These are phyloP conservation scores for Picochlorum sp. DNA, from an alignment of 139 green algal species.

Conservation along the genomic window DNA sequence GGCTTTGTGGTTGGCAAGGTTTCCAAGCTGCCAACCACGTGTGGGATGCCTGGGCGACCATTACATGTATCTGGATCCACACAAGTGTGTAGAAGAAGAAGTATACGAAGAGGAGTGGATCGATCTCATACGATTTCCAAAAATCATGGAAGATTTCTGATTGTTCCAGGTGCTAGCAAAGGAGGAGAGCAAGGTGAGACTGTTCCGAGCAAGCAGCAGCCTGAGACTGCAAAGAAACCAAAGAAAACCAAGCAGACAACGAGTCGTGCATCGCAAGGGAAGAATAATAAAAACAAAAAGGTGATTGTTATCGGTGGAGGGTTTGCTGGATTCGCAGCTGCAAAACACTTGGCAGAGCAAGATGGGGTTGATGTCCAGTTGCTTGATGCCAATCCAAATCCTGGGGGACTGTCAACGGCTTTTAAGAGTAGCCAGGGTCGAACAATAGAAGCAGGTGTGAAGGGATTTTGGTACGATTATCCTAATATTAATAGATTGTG, in stretches of 20 bases:
- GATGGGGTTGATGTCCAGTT: slow-evolving; percentile 64
- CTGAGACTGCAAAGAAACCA: too few species aligned
- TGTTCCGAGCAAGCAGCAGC: too few species aligned
- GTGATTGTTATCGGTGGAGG: slow-evolving; percentile 51
- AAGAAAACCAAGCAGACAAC: neutral
- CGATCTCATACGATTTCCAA: too few species aligned
- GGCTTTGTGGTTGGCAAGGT: too few species aligned
- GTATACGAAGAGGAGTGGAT: too few species aligned
- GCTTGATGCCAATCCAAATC: slow-evolving; percentile 64
- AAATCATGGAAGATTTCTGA: too few species aligned
- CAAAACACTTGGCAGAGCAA: slow-evolving; percentile 66
- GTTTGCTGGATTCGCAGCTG: slow-evolving; percentile 69
- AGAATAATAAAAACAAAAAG: slow-evolving; percentile 21
- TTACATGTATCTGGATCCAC: too few species aligned
- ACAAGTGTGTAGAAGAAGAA: too few species aligned
- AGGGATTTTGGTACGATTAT: slow-evolving; percentile 72
- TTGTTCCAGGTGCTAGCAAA: too few species aligned
- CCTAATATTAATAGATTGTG: slow-evolving; percentile 67
- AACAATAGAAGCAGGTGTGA: slow-evolving; percentile 80
- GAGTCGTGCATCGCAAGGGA: neutral
- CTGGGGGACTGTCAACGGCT: slow-evolving; percentile 54
- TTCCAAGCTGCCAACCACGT: too few species aligned
- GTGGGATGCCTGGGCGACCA: too few species aligned
- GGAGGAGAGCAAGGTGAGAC: too few species aligned
- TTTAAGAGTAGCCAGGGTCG: slow-evolving; percentile 53